Base-by-base conservation (phyloP, 1,284 basidiomycete genomes). In the Schizopora paradoxa region DNA sequence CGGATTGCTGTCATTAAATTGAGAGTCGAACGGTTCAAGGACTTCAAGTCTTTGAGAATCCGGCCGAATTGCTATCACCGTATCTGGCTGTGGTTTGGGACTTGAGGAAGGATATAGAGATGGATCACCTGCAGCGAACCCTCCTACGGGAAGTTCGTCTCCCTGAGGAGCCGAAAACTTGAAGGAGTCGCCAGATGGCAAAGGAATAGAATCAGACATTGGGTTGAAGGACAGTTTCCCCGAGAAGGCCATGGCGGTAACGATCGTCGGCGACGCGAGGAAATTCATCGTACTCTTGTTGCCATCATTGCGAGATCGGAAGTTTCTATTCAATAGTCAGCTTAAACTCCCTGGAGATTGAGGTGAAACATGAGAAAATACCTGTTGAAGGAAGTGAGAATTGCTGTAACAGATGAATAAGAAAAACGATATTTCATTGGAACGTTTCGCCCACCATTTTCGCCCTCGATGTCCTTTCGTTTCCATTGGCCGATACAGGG, bases 401-500 rank as follows among this genome's bases (percentile, higher is more conserved):
- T 99, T 21, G 93, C 92, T 92, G 41, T 7, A 22, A 21, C n/a
- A 47, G 28, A 7, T 23, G 21, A 35, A 23, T n/a, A 25, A 36
- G n/a, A n/a, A n/a, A n/a, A n/a, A 42, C 23, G 41, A 35, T 37
- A 18, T 14, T 22, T 21, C 2, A 29, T 14, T 41, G 25, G 18
- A 5, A 36, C 29, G 41, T 46, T 19, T 21, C 11, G 26, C 72
- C 44, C 51, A 87, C 89, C 90, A 61, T 99, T 99, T 61, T 97
- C 87, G 45, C 79, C 86, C 62, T 91, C 80, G 59, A 86, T 82
- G 54, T 94, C 93, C 45, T 86, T 83, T 34, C 96, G 82, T 65
- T 98, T 93, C 96, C 96, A 99, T 79, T 88, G 96, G 31, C 96
- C 96, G 57, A 99, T 99, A 64, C 96, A 99, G 25, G 96, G 96